Base-by-base conservation (phyloP, 257 asterid genomes). In the Jasminum sambac region DNA sequence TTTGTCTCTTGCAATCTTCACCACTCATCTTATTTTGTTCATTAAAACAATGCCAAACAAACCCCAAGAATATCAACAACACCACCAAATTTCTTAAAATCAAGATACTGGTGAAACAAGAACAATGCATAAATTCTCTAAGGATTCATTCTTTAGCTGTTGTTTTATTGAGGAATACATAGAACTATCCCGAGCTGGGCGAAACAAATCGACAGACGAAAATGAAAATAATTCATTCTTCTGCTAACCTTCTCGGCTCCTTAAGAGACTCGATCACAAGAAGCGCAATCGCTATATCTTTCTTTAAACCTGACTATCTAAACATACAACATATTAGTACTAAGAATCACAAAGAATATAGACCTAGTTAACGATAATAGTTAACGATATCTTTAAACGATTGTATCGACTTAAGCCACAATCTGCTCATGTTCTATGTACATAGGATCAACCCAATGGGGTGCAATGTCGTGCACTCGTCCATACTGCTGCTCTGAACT, bases 401-500 rank as follows among this genome's bases (percentile, higher is more conserved):
- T 67, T 55, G 16, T 55, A 38, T 38, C 43, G 19, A 59, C 67
- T 80, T 67, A 84, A 37, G 98, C 96, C 87, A 84, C 94, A 72
- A 84, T 81, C 81, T 84, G 94, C 89, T 88, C 89, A 68, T 89
- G 96, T 81, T 93, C 98, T 82, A 85, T 85, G 83, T 90, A 89
- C 96, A 90, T 57, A 75, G 89, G 97, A 55, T 93, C 97, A 16
- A 86, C 64, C 97, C 94, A 93, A 0, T 84, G 80, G 14, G 89
- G 90, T 74, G 72, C 57, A 23, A 70, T 66, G 16, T 82, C 92
- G 3, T 37, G 78, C 17, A 68, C 73, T 40, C 85, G 75, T 8
- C 78, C 75, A 9, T 42, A 74, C 64, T 74, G 79, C 81, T 73
- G 86, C 74, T 80, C 85, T 12, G 81, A 66, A 40, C 59, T 73